Base-by-base conservation (phyloP, 179 eudicot genomes). In the Heliamphora pulchella region DNA sequence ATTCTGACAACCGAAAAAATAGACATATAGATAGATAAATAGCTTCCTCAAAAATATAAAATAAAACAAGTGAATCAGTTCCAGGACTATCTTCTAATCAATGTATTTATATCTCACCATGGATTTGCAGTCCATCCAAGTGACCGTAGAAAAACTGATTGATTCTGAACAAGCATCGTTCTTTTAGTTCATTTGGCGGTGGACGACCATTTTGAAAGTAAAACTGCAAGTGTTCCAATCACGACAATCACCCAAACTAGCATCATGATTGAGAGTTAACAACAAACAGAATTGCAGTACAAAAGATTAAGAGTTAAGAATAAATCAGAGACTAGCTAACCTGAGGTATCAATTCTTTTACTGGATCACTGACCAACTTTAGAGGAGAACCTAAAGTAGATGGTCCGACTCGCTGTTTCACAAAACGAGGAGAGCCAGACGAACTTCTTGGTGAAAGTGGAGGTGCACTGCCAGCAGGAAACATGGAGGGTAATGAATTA, bases 371-470 rank as follows among this genome's bases (percentile, higher is more conserved):
- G 77, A 92, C 80, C 77, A 92, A 79, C 88, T 88, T 94, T 75
- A 94, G 86, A 80, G 98, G 94, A 77, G 98, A 91, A 79, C 97
- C 89, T 3, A 92, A 81, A 74, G 85, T 79, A 69, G 98, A 95
- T 64, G 90, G 98, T 20, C 92, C 97, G 9, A 89, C 78, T 82
- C 93, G 87, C 83, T 90, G 97, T 82, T 90, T 95, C 87, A 85
- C 75, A 82, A 87, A 50, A 81, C 98, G 94, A 80, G 98, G 98
- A 53, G 98, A 95, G 55, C 98, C 98, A 74, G 98, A 90, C 76
- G 96, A 91, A 84, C 98, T 94, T 84, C 98, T 91, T 22, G 98
- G 98, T 57, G 99, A 96, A 84, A 96, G 99, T 15, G 98, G 97
- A 75, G 98, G 98, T 8, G 94, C 91, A 81, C 98, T 94, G 78